Percentiles rank a stretch among this genome's conserved stretches.
Evolutionary conservation across 108 stramenopile species (phyloP).

Genomic region (Schizochytrium sp.): DNA sequence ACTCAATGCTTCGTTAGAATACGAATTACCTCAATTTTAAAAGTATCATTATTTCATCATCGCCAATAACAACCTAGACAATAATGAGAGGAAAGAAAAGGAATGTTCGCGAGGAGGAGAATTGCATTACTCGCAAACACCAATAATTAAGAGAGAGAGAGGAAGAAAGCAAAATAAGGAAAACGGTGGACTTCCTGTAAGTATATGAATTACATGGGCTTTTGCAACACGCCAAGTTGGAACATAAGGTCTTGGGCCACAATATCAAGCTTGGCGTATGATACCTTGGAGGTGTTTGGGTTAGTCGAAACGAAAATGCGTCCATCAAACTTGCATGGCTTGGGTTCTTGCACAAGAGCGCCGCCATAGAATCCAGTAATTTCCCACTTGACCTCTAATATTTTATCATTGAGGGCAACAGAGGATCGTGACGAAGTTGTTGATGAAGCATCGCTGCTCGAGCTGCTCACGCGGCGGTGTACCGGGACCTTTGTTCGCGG

Average conservation of each 20-base stretch:
- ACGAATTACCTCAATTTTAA: too few relatives aligned
- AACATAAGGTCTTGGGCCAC: slow-evolving; percentile 39
- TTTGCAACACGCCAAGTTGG: slow-evolving; percentile 36
- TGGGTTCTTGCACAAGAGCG: not conserved
- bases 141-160: not conserved
- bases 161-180: not conserved
- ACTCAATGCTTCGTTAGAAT: too few relatives aligned
- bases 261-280: slow-evolving; percentile 42
- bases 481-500: not conserved
- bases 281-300: not conserved
- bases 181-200: not conserved
- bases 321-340: slow-evolving; percentile 36
- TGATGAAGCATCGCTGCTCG: not conserved
- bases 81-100: too few relatives aligned
- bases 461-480: not conserved
- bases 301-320: slow-evolving; percentile 31
- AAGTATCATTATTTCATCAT: too few relatives aligned
- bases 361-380: slow-evolving; percentile 44
- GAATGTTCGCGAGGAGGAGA: not conserved
- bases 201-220: not conserved
- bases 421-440: not conserved
- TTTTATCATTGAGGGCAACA: not conserved
- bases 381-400: slow-evolving; percentile 49
- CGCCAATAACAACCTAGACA: too few relatives aligned
- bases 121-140: not conserved